Percentiles rank a stretch among this genome's conserved stretches.
phyloP scores from a whole-genome alignment of 2,329 filamentous ascomycete species.

The Lecanosticta acicola region DNA sequence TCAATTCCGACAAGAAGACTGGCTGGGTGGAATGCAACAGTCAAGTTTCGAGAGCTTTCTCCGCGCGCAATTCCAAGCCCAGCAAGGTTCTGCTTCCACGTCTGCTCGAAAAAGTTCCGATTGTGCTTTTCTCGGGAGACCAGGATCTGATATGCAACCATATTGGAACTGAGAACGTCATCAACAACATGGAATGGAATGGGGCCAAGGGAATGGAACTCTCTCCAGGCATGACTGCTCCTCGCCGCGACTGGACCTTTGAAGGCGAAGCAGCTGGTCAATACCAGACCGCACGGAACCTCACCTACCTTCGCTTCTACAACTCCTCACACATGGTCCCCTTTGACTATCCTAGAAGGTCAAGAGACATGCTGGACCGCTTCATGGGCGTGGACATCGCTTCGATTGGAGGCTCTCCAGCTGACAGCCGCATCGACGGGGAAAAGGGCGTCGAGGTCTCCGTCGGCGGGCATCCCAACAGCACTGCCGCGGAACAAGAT shows the following conservation, averaged over 20 bases:
- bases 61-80: constrained; percentile 63
- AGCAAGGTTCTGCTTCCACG: constrained; percentile 70
- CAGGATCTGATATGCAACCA: constrained; percentile 97
- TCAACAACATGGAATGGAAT: constrained; percentile 87
- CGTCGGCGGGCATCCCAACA: constrained; percentile 64
- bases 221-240: constrained; percentile 80
- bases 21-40: constrained; percentile 91
- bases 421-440: constrained; percentile 76
- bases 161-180: constrained; percentile 83
- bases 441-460: constrained; percentile 74
- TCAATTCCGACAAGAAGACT: constrained; percentile 72
- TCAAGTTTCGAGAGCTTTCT: constrained; percentile 68
- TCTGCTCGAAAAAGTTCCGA: constrained; percentile 68
- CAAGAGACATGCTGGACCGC: constrained; percentile 92
- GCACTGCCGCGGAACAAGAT: constrained; percentile 59
- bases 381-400: constrained; percentile 92
- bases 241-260: constrained; percentile 90
- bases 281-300: constrained; percentile 89
- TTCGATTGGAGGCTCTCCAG: constrained; percentile 73
- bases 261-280: constrained; percentile 82
- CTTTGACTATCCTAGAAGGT: constrained; percentile 81
- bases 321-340: constrained; percentile 98
- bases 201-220: constrained; percentile 86
- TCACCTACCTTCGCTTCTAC: constrained; percentile 93
- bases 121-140: constrained; percentile 86